Conservation (phyloP, 1,284 basidiomycete genomes). For the Tilletia caries region DNA sequence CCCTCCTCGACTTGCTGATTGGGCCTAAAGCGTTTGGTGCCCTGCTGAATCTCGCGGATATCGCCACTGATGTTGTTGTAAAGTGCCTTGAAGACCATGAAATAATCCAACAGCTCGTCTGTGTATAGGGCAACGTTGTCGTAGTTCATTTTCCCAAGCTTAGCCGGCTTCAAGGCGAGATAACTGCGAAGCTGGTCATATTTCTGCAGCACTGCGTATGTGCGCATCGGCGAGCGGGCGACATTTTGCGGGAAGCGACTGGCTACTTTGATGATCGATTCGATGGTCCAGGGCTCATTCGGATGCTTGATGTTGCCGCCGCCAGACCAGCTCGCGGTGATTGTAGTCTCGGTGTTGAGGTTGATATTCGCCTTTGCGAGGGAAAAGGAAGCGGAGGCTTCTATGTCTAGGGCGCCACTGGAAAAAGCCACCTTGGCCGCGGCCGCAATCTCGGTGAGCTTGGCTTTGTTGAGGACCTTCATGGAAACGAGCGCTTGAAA, state of each 20-base stretch:
- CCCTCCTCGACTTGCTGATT: background rate
- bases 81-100: conserved; percentile 9
- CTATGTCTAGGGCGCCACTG: conserved; percentile 11
- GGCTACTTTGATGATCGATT: conserved; percentile 3
- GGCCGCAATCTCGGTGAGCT: background rate
- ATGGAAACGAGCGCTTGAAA: conserved; percentile 13
- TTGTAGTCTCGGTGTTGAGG: conserved; percentile 15
- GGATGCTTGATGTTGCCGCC: conserved; percentile 14
- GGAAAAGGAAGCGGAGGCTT: conserved; percentile 2
- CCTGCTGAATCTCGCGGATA: background rate
- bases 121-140: conserved; percentile 10
- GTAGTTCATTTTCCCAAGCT: conserved; percentile 1
- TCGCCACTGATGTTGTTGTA: background rate
- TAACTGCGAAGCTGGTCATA: conserved; percentile 12
- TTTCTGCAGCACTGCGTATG: conserved; percentile 12
- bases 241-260: conserved; percentile 13
- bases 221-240: conserved; percentile 6
- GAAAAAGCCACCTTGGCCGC: conserved; percentile 15
- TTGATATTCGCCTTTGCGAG: conserved; percentile 14
- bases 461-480: conserved; percentile 6
- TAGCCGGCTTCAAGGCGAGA: conserved; percentile 1
- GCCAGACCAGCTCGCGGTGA: conserved; percentile 1
- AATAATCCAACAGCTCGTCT: conserved; percentile 9
- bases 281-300: conserved; percentile 14
- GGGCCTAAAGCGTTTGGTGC: conserved; percentile 2